Evolutionary conservation across 2,329 filamentous ascomycete species (phyloP).

Genomic region (Cladorrhinum sp.): DNA sequence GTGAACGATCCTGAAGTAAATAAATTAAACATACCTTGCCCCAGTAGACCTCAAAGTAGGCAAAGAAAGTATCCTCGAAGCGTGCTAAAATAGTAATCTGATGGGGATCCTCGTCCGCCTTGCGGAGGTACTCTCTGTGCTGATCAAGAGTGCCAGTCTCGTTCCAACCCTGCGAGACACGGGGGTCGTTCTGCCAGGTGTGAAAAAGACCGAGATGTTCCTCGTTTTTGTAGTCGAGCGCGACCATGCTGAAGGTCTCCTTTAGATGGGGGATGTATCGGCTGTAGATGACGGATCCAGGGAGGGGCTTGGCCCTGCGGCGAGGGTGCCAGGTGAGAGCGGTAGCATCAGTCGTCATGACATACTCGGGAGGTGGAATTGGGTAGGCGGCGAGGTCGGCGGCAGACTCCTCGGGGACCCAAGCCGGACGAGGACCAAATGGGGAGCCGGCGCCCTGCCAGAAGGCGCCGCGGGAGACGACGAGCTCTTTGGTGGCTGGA

Average conservation of each 20-base stretch:
- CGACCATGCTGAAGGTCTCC: constrained; percentile 76
- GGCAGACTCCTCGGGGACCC: constrained; percentile 50
- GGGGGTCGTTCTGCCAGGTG: constrained; percentile 79
- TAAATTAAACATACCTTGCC: constrained; percentile 46
- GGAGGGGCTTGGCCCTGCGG: constrained; percentile 67
- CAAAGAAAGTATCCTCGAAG: constrained; percentile 69
- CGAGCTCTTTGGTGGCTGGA: constrained; percentile 29
- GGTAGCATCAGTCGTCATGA: constrained; percentile 37
- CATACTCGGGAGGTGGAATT: constrained; percentile 48
- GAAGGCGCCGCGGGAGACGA: constrained; percentile 56
- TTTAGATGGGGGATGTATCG: constrained; percentile 73
- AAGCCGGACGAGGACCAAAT: constrained; percentile 61
- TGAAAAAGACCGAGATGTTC: constrained; percentile 71
- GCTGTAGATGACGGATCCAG: constrained; percentile 71
- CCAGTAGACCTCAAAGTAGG: constrained; percentile 82
- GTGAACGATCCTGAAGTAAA: neutral
- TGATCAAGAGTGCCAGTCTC: constrained; percentile 73
- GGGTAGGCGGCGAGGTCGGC: constrained; percentile 41
- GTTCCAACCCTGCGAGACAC: constrained; percentile 77
- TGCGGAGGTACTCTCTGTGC: constrained; percentile 68
- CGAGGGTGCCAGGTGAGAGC: constrained; percentile 61
- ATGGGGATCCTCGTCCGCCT: constrained; percentile 69
- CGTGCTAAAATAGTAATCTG: constrained; percentile 66
- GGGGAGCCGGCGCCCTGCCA: constrained; percentile 70
- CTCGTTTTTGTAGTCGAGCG: constrained; percentile 62